Evolutionary conservation across 768 basidiomycete genomes (phyloP).

Genomic region (Tricholoma matsutake): DNA sequence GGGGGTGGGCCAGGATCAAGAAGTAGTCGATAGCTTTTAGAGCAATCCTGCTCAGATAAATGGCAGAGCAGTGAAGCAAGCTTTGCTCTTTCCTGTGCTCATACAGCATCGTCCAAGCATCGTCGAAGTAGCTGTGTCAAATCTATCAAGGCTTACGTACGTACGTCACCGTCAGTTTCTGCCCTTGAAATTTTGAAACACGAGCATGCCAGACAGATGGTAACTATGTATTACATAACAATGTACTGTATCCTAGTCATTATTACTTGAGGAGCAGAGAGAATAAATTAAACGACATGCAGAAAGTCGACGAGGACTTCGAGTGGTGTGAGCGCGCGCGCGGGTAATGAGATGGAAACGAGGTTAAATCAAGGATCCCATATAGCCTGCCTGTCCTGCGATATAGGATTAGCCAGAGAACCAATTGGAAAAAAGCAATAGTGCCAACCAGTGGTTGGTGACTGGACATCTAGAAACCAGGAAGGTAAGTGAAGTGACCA

Average conservation of each 20-base stretch:
- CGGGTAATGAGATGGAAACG: no score
- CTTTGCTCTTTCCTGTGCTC: not conserved
- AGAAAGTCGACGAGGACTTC: no score
- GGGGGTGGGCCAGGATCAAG: not conserved
- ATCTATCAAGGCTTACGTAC: no score
- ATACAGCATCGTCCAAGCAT: not conserved
- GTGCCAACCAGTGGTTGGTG: conserved; percentile 12
- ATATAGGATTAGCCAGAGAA: not conserved
- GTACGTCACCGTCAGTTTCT: no score
- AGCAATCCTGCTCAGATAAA: not conserved
- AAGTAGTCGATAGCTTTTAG: no score
- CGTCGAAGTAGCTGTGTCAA: not conserved
- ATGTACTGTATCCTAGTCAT: no score
- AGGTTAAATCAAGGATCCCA: conserved; percentile 11
- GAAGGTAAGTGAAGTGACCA: not conserved
- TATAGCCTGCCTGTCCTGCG: conserved; percentile 6
- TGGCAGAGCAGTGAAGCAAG: not conserved
- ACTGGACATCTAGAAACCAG: conserved; percentile 10
- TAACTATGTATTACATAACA: no score
- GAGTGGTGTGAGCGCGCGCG: not conserved
- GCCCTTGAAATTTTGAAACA: no score
- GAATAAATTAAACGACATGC: no score
- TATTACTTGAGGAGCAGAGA: no score
- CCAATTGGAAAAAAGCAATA: not conserved
- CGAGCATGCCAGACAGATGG: no score